A percentile compares a stretch with the other conserved stretches of the same genome.
Conservation (phyloP, 2,329 filamentous ascomycete species). For the Monosporascus cannonballus region DNA sequence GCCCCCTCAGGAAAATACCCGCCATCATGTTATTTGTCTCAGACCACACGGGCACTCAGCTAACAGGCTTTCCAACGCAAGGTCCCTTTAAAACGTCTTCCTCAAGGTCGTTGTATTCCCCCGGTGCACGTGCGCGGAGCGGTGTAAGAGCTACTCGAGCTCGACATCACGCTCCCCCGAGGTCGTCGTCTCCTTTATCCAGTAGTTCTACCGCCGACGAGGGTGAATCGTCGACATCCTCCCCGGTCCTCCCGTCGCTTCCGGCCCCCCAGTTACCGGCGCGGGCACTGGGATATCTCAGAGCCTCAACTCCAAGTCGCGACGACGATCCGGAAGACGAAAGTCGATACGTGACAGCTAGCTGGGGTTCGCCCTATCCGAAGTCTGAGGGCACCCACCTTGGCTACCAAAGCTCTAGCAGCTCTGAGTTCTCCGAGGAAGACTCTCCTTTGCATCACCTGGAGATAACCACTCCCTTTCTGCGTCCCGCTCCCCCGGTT, state of each 20-base stretch:
- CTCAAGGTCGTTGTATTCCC: constrained; percentile 44
- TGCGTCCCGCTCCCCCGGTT: constrained; percentile 48
- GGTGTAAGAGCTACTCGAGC: constrained; percentile 34
- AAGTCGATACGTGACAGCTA: constrained; percentile 59
- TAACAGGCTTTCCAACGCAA: constrained; percentile 14
- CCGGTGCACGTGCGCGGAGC: constrained; percentile 58
- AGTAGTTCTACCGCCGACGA: constrained; percentile 54
- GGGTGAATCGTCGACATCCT: constrained; percentile 44
- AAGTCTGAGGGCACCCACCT: constrained; percentile 49
- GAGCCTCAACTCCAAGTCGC: constrained; percentile 36
- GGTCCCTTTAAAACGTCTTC: constrained; percentile 50
- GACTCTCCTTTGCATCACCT: constrained; percentile 56
- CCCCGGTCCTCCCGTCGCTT: constrained; percentile 53
- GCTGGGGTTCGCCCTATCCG: constrained; percentile 89
- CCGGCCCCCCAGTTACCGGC: constrained; percentile 52
- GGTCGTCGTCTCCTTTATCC: constrained; percentile 52
- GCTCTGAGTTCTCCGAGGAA: constrained; percentile 45
- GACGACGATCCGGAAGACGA: constrained; percentile 26
- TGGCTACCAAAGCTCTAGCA: constrained; percentile 48
- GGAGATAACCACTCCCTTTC: constrained; percentile 55
- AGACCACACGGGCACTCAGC: not conserved
- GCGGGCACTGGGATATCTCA: constrained; percentile 47
- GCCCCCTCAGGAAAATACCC: not conserved
- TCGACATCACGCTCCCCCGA: constrained; percentile 31
- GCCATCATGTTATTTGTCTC: not conserved